phyloP scores from a whole-genome alignment of 2,329 filamentous ascomycete genomes.

The Fusarium pilosicola region DNA sequence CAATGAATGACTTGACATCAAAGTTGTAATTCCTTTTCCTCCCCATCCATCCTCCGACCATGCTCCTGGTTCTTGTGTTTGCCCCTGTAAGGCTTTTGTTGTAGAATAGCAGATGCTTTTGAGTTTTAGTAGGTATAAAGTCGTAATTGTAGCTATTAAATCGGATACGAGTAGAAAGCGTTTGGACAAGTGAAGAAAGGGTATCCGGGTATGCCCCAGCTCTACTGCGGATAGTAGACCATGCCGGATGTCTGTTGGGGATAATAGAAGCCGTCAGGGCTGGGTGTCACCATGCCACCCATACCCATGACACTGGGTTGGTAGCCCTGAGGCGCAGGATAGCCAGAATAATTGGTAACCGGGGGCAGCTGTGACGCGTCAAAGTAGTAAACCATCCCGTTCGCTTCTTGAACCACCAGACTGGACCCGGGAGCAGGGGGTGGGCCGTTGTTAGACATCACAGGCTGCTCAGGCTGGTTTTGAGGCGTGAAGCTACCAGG shows the following conservation, averaged over 20 bases:
- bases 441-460: conserved; percentile 46
- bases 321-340: conserved; percentile 63
- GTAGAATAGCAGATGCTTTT: conserved; percentile 39
- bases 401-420: conserved; percentile 83
- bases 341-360: conserved; percentile 59
- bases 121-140: conserved; percentile 42
- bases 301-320: conserved; percentile 71
- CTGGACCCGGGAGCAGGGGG: conserved; percentile 50
- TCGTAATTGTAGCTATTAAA: conserved; percentile 48
- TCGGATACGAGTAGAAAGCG: conserved; percentile 42
- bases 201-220: conserved; percentile 37
- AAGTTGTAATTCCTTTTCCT: background rate
- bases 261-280: conserved; percentile 76
- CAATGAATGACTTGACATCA: conserved; percentile 12
- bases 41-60: background rate
- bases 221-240: conserved; percentile 71
- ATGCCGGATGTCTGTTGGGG: conserved; percentile 65
- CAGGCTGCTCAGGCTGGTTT: conserved; percentile 52
- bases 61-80: conserved; percentile 2
- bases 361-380: conserved; percentile 78
- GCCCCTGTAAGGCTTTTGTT: conserved; percentile 23
- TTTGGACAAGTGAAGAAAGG: conserved; percentile 39
- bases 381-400: conserved; percentile 97
- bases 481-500: conserved; percentile 55
- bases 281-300: conserved; percentile 82